Evolutionary conservation across 2,329 filamentous ascomycete genomes (phyloP).

Genomic region (Fusarium hostae): DNA sequence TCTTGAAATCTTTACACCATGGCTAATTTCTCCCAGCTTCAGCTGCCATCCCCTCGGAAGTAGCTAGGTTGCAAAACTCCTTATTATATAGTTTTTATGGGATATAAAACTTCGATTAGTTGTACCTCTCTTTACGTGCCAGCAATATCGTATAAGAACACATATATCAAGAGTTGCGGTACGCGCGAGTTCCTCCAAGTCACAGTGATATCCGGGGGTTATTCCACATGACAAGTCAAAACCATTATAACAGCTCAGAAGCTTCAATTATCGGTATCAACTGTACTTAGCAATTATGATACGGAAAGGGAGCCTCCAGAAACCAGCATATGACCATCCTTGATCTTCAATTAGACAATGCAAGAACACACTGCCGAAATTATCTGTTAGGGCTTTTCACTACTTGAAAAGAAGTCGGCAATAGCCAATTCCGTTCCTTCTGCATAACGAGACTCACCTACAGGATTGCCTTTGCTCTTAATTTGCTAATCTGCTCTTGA

Average conservation of each 20-base stretch:
- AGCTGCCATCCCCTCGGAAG: neutral
- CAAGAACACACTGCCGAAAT: neutral
- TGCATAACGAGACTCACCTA: neutral
- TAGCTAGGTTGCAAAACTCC: neutral
- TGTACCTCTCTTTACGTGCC: neutral
- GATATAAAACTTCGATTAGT: neutral
- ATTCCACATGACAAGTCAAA: neutral
- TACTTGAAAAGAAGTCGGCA: neutral
- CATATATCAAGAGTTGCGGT: neutral
- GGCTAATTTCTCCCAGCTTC: neutral
- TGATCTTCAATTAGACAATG: neutral
- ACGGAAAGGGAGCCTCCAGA: neutral
- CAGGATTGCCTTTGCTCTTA: neutral
- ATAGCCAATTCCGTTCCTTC: neutral
- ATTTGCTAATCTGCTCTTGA: neutral
- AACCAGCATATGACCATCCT: neutral
- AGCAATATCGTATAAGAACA: neutral
- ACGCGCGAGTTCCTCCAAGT: neutral
- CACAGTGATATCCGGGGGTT: neutral
- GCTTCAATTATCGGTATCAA: neutral
- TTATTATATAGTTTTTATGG: no score
- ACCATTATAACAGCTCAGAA: neutral
- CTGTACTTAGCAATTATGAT: neutral
- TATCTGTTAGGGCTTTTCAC: neutral
- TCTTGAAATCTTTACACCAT: no score